These are phyloP conservation scores for Lactarius tabidus DNA, from an alignment of 768 basidiomycete species.

Conservation along the genomic window DNA sequence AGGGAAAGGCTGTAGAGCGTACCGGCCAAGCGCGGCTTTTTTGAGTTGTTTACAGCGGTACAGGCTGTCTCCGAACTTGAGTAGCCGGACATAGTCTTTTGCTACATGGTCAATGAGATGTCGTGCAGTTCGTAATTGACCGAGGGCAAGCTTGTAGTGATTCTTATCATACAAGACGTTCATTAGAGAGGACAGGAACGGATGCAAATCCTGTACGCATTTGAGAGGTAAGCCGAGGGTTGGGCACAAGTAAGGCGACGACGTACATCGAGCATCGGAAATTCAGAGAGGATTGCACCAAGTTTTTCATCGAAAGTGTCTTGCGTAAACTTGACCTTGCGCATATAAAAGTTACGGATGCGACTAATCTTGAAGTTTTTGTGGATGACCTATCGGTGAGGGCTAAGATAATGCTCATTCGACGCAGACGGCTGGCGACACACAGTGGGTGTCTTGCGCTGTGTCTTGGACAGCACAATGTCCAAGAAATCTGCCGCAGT, in stretches of 20 bases:
- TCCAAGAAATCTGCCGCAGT: slow-evolving; percentile 93
- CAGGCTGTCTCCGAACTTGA: slow-evolving; percentile 97
- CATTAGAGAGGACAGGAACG: slow-evolving; percentile 91
- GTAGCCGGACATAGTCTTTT: slow-evolving; percentile 93
- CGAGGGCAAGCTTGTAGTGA: slow-evolving; percentile 97
- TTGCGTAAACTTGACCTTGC: slow-evolving; percentile 99
- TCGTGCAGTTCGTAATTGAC: slow-evolving; percentile 90
- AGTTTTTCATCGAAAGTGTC: slow-evolving; percentile 96
- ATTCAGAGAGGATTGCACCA: slow-evolving; percentile 88
- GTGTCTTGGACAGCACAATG: slow-evolving; percentile 90
- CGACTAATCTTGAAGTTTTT: slow-evolving; percentile 99
- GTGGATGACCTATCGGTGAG: slow-evolving; percentile 74
- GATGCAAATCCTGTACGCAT: slow-evolving; percentile 75
- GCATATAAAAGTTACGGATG: slow-evolving; percentile 97
- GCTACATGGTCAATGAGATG: slow-evolving; percentile 97
- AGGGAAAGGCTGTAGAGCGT: slow-evolving; percentile 33
- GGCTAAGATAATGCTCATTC: not conserved
- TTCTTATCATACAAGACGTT: slow-evolving; percentile 99
- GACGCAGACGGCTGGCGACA: slow-evolving; percentile 24
- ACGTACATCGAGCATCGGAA: slow-evolving; percentile 94
- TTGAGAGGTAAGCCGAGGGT: not conserved
- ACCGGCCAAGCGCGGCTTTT: slow-evolving; percentile 95
- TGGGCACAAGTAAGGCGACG: slow-evolving; percentile 3
- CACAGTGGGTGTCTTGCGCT: slow-evolving; percentile 96
- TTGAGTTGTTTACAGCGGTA: slow-evolving; percentile 99